phyloP scores from a whole-genome alignment of 2,329 filamentous ascomycete genomes.

The Sclerotinia nivalis region DNA sequence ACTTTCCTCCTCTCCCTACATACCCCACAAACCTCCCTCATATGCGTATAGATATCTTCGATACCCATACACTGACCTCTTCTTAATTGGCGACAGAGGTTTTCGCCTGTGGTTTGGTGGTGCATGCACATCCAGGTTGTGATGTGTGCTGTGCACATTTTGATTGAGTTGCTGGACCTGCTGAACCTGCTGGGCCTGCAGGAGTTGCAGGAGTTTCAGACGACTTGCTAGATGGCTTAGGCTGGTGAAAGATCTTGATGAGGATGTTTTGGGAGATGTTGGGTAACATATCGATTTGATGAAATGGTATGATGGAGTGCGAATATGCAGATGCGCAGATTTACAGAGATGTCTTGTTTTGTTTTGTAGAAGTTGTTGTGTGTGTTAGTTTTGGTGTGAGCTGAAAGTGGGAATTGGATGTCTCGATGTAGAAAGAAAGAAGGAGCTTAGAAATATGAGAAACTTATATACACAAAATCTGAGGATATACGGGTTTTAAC shows the following conservation, averaged over 20 bases:
- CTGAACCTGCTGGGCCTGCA: too few species aligned
- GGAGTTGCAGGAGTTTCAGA: too few species aligned
- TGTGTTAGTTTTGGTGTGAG: too few species aligned
- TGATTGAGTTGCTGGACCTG: not conserved
- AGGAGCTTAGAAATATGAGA: too few species aligned
- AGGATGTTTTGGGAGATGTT: not conserved
- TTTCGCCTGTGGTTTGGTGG: not conserved
- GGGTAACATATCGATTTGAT: too few species aligned
- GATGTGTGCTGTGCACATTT: not conserved
- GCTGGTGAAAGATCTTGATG: fast-evolving
- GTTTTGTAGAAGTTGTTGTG: too few species aligned
- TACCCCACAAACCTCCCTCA: not conserved
- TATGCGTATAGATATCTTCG: not conserved
- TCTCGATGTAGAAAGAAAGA: too few species aligned
- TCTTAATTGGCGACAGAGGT: not conserved
- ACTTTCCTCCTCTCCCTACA: not conserved
- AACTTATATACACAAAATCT: not conserved
- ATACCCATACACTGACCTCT: not conserved
- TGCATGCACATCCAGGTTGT: not conserved
- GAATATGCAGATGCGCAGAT: too few species aligned
- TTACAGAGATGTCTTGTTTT: too few species aligned
- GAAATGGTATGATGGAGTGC: too few species aligned
- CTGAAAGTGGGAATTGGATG: too few species aligned
- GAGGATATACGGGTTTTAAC: not conserved
- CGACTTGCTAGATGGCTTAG: not conserved